Evolutionary conservation across 768 basidiomycete genomes (phyloP).

Genomic region (Leccinellum albellum): DNA sequence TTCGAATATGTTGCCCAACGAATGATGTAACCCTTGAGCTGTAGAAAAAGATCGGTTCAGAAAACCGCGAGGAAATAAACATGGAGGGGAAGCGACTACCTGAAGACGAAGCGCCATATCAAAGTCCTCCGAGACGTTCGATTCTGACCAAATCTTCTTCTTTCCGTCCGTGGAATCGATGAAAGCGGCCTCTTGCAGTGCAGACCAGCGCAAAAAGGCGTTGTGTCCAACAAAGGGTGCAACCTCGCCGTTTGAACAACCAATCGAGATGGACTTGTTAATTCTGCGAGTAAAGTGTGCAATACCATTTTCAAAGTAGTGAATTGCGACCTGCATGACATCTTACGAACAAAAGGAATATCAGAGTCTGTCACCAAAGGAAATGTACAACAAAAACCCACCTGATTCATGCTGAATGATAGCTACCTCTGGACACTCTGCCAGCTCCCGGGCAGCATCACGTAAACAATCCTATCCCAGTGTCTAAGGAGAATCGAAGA

Average conservation of each 20-base stretch:
- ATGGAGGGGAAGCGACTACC: constrained; percentile 17
- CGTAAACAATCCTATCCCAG: constrained; percentile 71
- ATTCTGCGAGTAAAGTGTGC: constrained; percentile 89
- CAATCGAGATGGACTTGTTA: constrained; percentile 78
- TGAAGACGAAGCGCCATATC: constrained; percentile 62
- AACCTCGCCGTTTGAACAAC: constrained; percentile 75
- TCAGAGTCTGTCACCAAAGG: constrained; percentile 21
- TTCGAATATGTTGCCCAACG: constrained; percentile 81
- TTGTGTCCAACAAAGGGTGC: constrained; percentile 82
- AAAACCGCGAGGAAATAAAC: not conserved
- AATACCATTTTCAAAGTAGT: constrained; percentile 91
- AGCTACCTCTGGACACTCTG: constrained; percentile 79
- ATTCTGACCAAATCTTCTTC: constrained; percentile 73
- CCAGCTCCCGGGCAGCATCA: constrained; percentile 83
- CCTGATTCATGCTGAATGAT: constrained; percentile 92
- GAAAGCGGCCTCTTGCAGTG: constrained; percentile 84
- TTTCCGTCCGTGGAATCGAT: constrained; percentile 49
- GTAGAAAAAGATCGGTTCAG: constrained; percentile 41
- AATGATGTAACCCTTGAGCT: constrained; percentile 26
- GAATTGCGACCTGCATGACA: constrained; percentile 85
- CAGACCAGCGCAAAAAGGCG: constrained; percentile 86
- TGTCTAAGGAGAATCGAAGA: not conserved
- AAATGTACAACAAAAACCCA: not conserved
- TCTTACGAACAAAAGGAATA: constrained; percentile 37
- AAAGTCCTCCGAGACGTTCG: constrained; percentile 68